A percentile compares a stretch with the other conserved stretches of the same genome.
phyloP scores from a whole-genome alignment of 2,329 filamentous ascomycete species.

The Gnomoniopsis smithogilvyi region DNA sequence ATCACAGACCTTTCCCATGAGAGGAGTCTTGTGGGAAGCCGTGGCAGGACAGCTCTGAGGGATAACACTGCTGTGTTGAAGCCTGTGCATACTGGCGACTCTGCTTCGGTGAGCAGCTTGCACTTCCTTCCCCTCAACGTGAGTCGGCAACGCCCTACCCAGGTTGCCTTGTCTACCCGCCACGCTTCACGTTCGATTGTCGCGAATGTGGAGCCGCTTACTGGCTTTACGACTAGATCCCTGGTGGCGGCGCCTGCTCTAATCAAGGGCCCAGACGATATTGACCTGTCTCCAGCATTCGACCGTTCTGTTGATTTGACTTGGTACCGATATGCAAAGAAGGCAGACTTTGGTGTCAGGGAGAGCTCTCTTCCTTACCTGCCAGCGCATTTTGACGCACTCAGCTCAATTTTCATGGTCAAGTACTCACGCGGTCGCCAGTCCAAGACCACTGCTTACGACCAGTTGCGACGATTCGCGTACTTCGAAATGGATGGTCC shows the following conservation, averaged over 20 bases:
- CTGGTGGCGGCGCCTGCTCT: neutral
- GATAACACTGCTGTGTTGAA: neutral
- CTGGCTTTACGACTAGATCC: neutral
- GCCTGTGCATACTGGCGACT: neutral
- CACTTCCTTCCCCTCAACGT: neutral
- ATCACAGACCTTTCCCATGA: neutral
- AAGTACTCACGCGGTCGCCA: slow-evolving; percentile 3
- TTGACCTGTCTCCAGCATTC: slow-evolving; percentile 25
- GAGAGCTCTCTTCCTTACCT: neutral
- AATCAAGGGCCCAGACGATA: neutral
- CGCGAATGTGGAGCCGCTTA: neutral
- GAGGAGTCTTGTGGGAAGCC: neutral
- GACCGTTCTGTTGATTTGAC: slow-evolving; percentile 23
- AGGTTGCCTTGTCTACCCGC: neutral
- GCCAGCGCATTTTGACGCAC: slow-evolving; percentile 15
- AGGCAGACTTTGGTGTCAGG: slow-evolving; percentile 2
- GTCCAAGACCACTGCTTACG: neutral
- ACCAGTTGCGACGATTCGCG: slow-evolving; percentile 6
- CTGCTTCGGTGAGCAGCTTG: neutral
- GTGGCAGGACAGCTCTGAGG: neutral
- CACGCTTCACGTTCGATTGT: neutral
- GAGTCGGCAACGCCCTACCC: slow-evolving; percentile 1
- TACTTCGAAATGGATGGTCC: slow-evolving; percentile 23
- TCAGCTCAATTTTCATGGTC: slow-evolving; percentile 4
- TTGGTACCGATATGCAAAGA: slow-evolving; percentile 13